Evolutionary conservation across 192 early-diverging fungal genomes (phyloP).

Genomic region (Mycoemilia scoparia): DNA sequence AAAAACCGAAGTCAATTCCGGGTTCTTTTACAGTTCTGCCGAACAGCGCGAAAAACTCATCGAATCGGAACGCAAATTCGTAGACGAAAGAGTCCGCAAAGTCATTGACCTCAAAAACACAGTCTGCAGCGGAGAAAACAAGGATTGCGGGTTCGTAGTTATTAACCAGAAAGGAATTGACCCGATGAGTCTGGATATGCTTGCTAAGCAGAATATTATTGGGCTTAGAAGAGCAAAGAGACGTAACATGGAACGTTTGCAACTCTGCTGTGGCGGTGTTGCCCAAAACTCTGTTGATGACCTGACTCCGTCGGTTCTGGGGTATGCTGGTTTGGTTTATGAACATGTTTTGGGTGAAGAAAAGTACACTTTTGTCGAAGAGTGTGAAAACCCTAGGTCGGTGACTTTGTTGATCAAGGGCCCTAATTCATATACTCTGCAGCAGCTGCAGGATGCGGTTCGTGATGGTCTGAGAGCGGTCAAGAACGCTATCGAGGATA

Average conservation of each 20-base stretch:
- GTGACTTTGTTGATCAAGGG: constrained; percentile 92
- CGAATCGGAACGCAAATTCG: constrained; percentile 89
- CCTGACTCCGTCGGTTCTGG: constrained; percentile 61
- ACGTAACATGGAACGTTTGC: constrained; percentile 98
- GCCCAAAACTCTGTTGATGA: constrained; percentile 99
- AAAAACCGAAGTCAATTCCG: constrained; percentile 97
- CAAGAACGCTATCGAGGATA: constrained; percentile 95
- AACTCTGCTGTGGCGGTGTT: constrained; percentile 81
- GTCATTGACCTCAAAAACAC: constrained; percentile 92
- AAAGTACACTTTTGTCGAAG: constrained; percentile 98
- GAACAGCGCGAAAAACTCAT: constrained; percentile 98
- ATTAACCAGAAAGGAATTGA: constrained; percentile 99
- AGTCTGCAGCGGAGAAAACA: constrained; percentile 67
- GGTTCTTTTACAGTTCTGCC: constrained; percentile 94
- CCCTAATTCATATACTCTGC: constrained; percentile 81
- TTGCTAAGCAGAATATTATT: constrained; percentile 89
- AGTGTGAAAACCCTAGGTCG: constrained; percentile 72
- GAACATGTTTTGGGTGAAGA: constrained; percentile 96
- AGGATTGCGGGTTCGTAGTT: constrained; percentile 78
- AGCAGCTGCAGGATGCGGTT: constrained; percentile 92
- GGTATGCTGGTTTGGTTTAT: constrained; percentile 82
- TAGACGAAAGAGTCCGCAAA: constrained; percentile 85
- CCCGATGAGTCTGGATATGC: constrained; percentile 86
- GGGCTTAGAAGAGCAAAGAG: constrained; percentile 93
- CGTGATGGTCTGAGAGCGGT: constrained; percentile 96